Evolutionary conservation across 1,139 yeast species (phyloP), one percentile per base, ranked within the genome.

Genomic region (Zhuliangozyma blackwelliae): DNA sequence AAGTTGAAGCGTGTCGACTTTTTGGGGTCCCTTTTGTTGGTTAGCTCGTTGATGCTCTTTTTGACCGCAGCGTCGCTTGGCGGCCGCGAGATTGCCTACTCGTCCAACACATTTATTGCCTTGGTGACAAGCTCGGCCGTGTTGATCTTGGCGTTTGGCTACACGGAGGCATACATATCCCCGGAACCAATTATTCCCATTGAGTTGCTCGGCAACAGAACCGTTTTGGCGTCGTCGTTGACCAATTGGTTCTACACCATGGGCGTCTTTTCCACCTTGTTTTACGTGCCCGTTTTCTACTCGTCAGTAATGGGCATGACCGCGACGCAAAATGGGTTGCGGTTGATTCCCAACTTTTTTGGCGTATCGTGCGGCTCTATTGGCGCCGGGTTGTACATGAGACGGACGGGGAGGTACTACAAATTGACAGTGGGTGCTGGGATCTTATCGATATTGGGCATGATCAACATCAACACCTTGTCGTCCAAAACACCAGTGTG

Each of bases 301-400:
- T 65, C 81, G 6, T 64, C 86, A 0, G 85, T 82, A 0, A 61
- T 70, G 61, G 64, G 71, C 35, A 61, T 79, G 46, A 50, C 73
- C 7, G 74, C 89, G 2, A 72, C 82, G 11, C 70, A 74, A 40
- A 76, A 79, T 36, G 92, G 94, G 4, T 59, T 69, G 42, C 68
- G 89, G 43, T 62, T 82, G 35, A 59, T 80, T 10, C 81, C 85
- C 16, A 82, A 80, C 55, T 83, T 83, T 54, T 56, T 82, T 35
- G 85, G 86, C n/a, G 79, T 79, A 8, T 75, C 88, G 1, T 37
- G 65, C 33, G 94, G 94, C 1, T 82, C 90, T 0, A 64, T 84
- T 21, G 75, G 78, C 13, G 75, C 88, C 10, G 95, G 95, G 1
- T 40, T 68, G 33, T 80, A 80, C 57, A 82, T 85, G 86, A 77